These are phyloP conservation scores for Aquanectria penicillioides DNA, from an alignment of 2,329 filamentous ascomycete species.

Conservation along the genomic window DNA sequence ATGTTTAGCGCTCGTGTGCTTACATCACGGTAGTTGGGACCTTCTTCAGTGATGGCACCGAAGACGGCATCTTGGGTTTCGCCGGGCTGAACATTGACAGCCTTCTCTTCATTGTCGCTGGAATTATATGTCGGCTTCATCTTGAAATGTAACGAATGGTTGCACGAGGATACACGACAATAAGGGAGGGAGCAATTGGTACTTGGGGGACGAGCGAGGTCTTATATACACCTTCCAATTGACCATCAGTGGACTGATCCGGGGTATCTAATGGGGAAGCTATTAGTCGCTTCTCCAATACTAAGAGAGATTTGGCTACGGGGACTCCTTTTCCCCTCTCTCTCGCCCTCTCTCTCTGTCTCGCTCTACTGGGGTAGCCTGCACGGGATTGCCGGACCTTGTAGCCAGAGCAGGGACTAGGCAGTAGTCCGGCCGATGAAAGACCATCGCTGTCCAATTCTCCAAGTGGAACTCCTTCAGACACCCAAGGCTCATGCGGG, in stretches of 20 bases:
- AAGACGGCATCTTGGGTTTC: constrained; percentile 5
- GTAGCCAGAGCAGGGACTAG: too few species aligned
- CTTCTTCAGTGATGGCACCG: constrained; percentile 6
- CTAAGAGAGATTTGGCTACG: background rate
- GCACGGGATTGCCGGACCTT: background rate
- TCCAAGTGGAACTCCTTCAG: too few species aligned
- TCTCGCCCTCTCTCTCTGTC: background rate
- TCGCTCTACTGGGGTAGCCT: background rate
- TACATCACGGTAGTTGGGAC: constrained; percentile 9
- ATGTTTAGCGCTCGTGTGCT: too few species aligned
- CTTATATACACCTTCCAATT: background rate
- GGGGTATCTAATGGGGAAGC: background rate
- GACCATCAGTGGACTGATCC: background rate
- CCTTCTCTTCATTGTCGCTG: constrained; percentile 1
- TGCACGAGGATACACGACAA: background rate
- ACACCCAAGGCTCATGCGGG: constrained; percentile 1
- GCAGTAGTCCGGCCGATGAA: background rate
- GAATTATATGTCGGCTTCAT: constrained; percentile 3
- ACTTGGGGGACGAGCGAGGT: background rate
- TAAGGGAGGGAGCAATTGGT: background rate
- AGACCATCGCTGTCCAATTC: background rate
- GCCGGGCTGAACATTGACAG: background rate
- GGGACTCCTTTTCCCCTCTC: background rate
- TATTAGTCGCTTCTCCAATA: too few species aligned
- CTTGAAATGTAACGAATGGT: background rate